Evolutionary conservation across 495 filamentous ascomycete genomes (phyloP).

Genomic region (Sabuloglossum arenarium): DNA sequence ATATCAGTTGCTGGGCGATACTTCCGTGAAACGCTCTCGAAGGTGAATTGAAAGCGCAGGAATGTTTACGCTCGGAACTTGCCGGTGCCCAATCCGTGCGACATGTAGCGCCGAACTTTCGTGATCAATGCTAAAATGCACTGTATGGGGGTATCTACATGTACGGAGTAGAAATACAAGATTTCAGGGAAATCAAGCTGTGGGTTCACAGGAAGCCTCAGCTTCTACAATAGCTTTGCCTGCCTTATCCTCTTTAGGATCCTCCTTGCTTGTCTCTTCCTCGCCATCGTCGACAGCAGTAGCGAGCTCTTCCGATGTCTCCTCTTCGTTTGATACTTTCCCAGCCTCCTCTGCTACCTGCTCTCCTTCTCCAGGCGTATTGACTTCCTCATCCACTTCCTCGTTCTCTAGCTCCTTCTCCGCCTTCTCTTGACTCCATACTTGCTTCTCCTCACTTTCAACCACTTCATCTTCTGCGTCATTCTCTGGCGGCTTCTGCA

Average conservation of each 20-base stretch:
- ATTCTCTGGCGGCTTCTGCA: not conserved
- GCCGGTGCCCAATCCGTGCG: not conserved
- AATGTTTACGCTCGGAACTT: not conserved
- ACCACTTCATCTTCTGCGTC: not conserved
- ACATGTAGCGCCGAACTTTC: not conserved
- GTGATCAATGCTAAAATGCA: not conserved
- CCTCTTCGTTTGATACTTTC: not conserved
- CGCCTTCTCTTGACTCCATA: not conserved
- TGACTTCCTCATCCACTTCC: not conserved
- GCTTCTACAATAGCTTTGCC: not conserved
- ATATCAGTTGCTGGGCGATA: slow-evolving; percentile 6
- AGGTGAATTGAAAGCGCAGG: no score
- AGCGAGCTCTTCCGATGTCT: not conserved
- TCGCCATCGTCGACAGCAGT: not conserved
- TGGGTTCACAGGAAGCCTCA: not conserved
- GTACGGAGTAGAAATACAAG: not conserved
- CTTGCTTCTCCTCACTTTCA: not conserved
- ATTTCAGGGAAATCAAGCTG: not conserved
- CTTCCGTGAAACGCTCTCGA: no score
- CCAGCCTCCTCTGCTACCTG: not conserved
- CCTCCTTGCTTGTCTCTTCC: not conserved
- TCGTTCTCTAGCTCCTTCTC: not conserved
- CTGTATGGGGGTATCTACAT: not conserved
- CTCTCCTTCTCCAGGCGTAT: not conserved
- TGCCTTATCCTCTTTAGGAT: not conserved